Conservation (phyloP, 169 alveolate genomes). For the Prorocentrum cordatum region DNA sequence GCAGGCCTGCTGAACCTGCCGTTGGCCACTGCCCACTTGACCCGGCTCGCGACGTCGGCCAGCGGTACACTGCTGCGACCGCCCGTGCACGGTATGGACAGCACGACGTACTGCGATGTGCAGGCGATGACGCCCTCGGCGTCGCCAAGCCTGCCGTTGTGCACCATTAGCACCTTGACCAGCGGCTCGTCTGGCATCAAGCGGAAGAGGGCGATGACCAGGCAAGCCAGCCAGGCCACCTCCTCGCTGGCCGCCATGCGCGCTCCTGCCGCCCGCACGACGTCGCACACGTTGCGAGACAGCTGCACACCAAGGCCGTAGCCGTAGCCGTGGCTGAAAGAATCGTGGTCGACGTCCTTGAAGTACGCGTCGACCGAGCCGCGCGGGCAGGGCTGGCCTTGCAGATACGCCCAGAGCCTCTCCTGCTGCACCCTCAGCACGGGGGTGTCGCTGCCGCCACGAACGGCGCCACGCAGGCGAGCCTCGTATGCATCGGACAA, state of each 20-base stretch:
- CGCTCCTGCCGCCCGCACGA: slow-evolving; percentile 2
- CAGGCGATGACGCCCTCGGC: slow-evolving; percentile 8
- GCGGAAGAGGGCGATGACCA: slow-evolving; percentile 22
- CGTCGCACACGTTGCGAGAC: not conserved
- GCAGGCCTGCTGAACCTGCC: slow-evolving; percentile 25
- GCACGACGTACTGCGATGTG: slow-evolving; percentile 25
- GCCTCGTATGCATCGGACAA: not conserved
- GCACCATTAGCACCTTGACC: slow-evolving; percentile 25
- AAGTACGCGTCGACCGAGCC: not conserved
- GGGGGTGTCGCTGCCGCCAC: not conserved
- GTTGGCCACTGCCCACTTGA: slow-evolving; percentile 18
- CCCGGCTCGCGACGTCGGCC: slow-evolving; percentile 35
- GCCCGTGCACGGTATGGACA: slow-evolving; percentile 25
- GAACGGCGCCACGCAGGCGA: too few relatives aligned
- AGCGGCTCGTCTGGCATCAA: slow-evolving; percentile 7
- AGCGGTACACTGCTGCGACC: not conserved
- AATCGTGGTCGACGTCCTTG: slow-evolving; percentile 21
- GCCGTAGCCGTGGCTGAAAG: slow-evolving; percentile 30
- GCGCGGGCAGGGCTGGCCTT: not conserved
- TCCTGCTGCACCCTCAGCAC: not conserved
- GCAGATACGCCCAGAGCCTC: not conserved
- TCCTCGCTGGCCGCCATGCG: slow-evolving; percentile 27
- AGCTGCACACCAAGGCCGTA: slow-evolving; percentile 11
- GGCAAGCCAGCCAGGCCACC: slow-evolving; percentile 32
- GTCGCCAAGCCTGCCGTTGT: slow-evolving; percentile 22